Evolutionary conservation across 2,329 filamentous ascomycete genomes (phyloP).

Genomic region (Sporothrix pallida): DNA sequence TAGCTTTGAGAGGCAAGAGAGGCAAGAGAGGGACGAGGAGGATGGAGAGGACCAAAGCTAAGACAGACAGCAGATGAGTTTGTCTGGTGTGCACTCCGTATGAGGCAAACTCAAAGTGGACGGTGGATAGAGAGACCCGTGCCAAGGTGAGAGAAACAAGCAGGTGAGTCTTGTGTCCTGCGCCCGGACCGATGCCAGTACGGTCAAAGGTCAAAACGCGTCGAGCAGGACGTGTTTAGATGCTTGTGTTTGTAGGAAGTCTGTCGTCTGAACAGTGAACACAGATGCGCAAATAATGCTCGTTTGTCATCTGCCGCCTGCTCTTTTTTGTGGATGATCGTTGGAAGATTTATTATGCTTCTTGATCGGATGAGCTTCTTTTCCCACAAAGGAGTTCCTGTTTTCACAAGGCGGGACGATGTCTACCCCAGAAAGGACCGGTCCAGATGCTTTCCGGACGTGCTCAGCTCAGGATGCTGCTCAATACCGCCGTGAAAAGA

Average conservation of each 20-base stretch:
- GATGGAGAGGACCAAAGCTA: background rate
- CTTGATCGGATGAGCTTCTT: conserved; percentile 27
- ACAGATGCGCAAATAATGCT: too few species aligned
- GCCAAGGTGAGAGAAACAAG: background rate
- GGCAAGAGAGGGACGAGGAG: background rate
- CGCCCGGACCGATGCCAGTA: background rate
- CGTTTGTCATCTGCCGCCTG: too few species aligned
- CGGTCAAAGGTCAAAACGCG: conserved; percentile 16
- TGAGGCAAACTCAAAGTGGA: background rate
- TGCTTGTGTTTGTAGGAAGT: background rate
- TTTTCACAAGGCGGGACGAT: background rate
- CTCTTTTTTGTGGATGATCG: conserved; percentile 15
- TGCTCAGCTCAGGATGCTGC: background rate
- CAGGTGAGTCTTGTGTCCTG: background rate
- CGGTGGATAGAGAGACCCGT: background rate
- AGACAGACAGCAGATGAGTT: background rate
- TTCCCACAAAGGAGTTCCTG: background rate
- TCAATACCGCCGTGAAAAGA: background rate
- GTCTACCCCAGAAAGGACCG: background rate
- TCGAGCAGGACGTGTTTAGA: background rate
- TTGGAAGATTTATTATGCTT: conserved; percentile 5
- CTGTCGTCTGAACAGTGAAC: background rate
- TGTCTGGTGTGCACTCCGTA: background rate
- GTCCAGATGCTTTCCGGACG: background rate
- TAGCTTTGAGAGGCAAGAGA: conserved; percentile 13